Evolutionary conservation across 208 protist species (phyloP).

Genomic region (Trypanosoma melophagium): DNA sequence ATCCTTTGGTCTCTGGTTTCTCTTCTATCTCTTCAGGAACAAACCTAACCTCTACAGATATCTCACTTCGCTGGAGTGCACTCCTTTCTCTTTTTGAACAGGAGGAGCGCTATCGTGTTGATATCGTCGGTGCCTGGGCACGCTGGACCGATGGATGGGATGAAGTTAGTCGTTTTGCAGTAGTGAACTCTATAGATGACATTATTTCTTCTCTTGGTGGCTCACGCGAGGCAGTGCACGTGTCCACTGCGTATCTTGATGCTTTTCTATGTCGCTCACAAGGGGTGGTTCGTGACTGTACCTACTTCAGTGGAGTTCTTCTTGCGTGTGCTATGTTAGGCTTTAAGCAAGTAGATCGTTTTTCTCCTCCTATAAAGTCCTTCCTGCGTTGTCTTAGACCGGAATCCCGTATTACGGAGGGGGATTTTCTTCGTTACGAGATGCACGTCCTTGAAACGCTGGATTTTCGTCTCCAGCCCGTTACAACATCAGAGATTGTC

Average conservation of each 20-base stretch:
- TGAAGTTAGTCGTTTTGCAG: constrained; percentile 46
- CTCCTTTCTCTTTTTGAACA: constrained; percentile 22
- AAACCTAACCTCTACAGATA: neutral
- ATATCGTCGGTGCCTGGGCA: constrained; percentile 48
- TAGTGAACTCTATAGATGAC: constrained; percentile 76
- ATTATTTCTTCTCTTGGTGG: constrained; percentile 61
- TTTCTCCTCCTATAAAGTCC: constrained; percentile 56
- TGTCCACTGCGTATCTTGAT: constrained; percentile 65
- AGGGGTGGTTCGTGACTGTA: constrained; percentile 17
- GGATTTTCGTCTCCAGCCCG: constrained; percentile 26
- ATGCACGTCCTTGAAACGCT: constrained; percentile 29
- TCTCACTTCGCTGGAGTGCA: constrained; percentile 1
- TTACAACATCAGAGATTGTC: constrained; percentile 50
- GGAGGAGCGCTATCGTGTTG: constrained; percentile 34
- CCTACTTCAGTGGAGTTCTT: constrained; percentile 74
- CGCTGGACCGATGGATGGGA: constrained; percentile 54
- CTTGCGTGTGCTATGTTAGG: constrained; percentile 72
- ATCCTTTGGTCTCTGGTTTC: neutral
- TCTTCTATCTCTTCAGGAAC: neutral
- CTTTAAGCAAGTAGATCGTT: constrained; percentile 76
- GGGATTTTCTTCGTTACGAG: constrained; percentile 61
- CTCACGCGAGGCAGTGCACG: constrained; percentile 63
- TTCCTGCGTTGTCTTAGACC: constrained; percentile 54
- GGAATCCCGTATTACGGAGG: constrained; percentile 34
- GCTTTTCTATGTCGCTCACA: constrained; percentile 48